Conservation (phyloP, 2,329 filamentous ascomycete species). For the Aureobasidium melanogenum region DNA sequence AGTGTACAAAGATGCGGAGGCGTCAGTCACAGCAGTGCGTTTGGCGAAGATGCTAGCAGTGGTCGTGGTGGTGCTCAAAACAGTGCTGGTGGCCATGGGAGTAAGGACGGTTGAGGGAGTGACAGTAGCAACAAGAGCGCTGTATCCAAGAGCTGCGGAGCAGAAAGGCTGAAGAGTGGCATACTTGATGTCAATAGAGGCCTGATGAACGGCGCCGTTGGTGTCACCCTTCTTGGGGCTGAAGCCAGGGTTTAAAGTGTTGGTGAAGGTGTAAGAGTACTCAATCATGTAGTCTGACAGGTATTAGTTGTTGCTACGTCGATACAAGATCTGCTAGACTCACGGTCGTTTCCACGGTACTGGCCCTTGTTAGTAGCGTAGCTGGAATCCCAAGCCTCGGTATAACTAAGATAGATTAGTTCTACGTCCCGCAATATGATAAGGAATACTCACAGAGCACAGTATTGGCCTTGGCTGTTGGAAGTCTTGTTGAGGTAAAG, state of each 20-base stretch:
- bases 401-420: conserved; percentile 9
- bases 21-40: neutral
- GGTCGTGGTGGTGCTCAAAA: neutral
- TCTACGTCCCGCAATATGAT: neutral
- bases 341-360: conserved; percentile 14
- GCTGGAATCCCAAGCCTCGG: conserved; percentile 12
- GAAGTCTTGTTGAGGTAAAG: conserved; percentile 3
- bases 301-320: neutral
- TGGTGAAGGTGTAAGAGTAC: conserved; percentile 15
- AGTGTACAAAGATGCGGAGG: neutral
- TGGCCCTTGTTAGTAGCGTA: conserved; percentile 17
- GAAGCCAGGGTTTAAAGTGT: conserved; percentile 12
- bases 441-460: conserved; percentile 5
- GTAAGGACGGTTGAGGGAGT: conserved; percentile 3
- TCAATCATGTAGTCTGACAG: conserved; percentile 13
- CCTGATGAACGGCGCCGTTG: conserved; percentile 15
- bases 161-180: conserved; percentile 16
- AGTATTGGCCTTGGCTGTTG: conserved; percentile 15
- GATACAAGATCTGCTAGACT: neutral
- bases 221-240: conserved; percentile 4
- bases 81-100: conserved; percentile 1
- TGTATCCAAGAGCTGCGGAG: conserved; percentile 13
- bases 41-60: conserved; percentile 2
- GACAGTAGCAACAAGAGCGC: conserved; percentile 5
- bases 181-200: conserved; percentile 15